Conservation (phyloP, 768 basidiomycete genomes). For the Saitozyma sp. region DNA sequence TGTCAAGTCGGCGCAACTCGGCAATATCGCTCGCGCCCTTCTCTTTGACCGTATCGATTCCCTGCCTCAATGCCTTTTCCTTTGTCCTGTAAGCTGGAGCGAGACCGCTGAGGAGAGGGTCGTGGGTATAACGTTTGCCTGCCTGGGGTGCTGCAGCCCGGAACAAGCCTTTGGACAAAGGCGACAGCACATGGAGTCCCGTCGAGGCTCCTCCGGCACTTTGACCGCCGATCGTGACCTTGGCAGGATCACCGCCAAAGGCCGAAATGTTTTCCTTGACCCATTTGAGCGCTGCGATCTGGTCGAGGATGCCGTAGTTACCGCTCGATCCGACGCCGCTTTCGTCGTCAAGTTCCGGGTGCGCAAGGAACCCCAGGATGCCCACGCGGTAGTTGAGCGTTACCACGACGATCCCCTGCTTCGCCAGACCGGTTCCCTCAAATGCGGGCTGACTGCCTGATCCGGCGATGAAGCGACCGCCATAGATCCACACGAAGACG, state of each 20-base stretch:
- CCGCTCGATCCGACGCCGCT: constrained; percentile 4
- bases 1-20: neutral
- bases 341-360: constrained; percentile 9
- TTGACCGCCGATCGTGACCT: constrained; percentile 62
- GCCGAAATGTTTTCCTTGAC: constrained; percentile 60
- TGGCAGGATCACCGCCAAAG: constrained; percentile 63
- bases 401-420: constrained; percentile 21
- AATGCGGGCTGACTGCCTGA: constrained; percentile 26
- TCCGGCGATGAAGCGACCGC: constrained; percentile 42
- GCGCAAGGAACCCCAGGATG: constrained; percentile 27
- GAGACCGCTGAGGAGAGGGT: neutral
- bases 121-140: neutral
- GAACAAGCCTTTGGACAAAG: constrained; percentile 54
- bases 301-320: constrained; percentile 18
- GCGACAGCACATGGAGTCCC: constrained; percentile 47
- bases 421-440: constrained; percentile 24
- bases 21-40: neutral
- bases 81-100: neutral
- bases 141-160: no score
- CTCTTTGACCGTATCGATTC: neutral
- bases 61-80: neutral
- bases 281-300: constrained; percentile 55
- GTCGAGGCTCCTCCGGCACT: constrained; percentile 57
- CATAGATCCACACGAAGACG: constrained; percentile 37
- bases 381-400: constrained; percentile 30